These are phyloP conservation scores for Fibroporia radiculosa DNA, from an alignment of 768 basidiomycete species.

Conservation along the genomic window DNA sequence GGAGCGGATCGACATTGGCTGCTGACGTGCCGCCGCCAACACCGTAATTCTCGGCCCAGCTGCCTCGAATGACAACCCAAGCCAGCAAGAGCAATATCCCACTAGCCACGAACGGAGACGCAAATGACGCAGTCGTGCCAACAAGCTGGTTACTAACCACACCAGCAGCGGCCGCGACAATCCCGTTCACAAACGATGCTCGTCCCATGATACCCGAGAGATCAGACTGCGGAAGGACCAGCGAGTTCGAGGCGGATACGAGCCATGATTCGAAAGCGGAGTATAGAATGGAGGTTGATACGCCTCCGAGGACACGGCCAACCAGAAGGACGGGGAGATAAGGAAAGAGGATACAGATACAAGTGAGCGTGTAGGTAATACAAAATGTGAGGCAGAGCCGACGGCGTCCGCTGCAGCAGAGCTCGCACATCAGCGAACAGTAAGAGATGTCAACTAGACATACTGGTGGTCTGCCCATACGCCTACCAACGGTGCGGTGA, in stretches of 20 bases:
- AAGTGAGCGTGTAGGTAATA: conserved; percentile 53
- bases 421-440: background rate
- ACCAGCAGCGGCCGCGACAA: conserved; percentile 63
- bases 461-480: conserved; percentile 75
- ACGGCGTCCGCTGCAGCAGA: conserved; percentile 48
- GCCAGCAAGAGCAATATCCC: conserved; percentile 44
- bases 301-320: conserved; percentile 60
- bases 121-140: conserved; percentile 39
- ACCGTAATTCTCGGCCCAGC: conserved; percentile 71
- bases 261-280: conserved; percentile 77
- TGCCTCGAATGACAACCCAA: conserved; percentile 46
- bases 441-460: conserved; percentile 18
- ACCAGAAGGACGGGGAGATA: conserved; percentile 51
- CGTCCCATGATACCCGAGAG: conserved; percentile 66
- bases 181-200: conserved; percentile 65
- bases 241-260: conserved; percentile 48
- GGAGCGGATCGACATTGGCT: conserved; percentile 28
- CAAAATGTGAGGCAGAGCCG: conserved; percentile 67
- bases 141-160: conserved; percentile 63
- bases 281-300: conserved; percentile 71
- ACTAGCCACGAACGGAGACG: conserved; percentile 61
- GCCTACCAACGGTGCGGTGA: conserved; percentile 64
- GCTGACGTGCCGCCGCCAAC: conserved; percentile 22
- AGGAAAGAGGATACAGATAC: conserved; percentile 49
- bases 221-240: conserved; percentile 45